Base-by-base conservation (phyloP, 192 early-diverging fungal species). In the Podila clonocystis region DNA sequence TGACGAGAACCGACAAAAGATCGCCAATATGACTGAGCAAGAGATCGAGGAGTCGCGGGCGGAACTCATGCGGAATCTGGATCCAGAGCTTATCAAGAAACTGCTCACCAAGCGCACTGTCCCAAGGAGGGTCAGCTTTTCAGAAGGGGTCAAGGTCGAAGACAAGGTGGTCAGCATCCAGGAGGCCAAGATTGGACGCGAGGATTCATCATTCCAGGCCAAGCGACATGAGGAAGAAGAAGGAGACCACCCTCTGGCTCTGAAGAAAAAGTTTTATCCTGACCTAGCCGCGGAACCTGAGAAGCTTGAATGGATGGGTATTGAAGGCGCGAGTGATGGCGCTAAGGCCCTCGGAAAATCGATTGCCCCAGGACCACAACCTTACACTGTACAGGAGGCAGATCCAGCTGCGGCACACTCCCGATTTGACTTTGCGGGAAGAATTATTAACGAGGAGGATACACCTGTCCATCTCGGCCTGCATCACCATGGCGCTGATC, bases 401-500 rank as follows among this genome's bases (percentile, higher is more conserved):
- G 87, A 88, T 34, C 69, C 73, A n/a, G 70, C 80, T 11, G 74
- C 87, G 5, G 82, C 90, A 0, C 84, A 87, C 28, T 71, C 89
- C 24, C 87, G 97, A 36, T 97, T 97, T 74, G 94, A 93, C 38
- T 94, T 98, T 58, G 78, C 89, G 30, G 97, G 95, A 13, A 82
- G 85, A 28, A 84, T 95, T 9, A 75, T 97, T 45, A 84, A 86
- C 15, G 72, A 67, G 17, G 65, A 65, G 9, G 83, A 93, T 3
- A 78, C 91, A 2, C 90, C 93, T 2, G 74, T 84, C 0, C 83
- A 91, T 63, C 78, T 83, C 1, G 97, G 94, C 7, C 84, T 98
- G 13, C 94, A 97, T 85, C 97, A 98, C 79, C 97, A 98, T 68
- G 95, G 95, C 9, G 90, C 92, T 22, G 88, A 94, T 31, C 95